phyloP scores from a whole-genome alignment of 345 rosid genomes.

The Corchorus capsularis region DNA sequence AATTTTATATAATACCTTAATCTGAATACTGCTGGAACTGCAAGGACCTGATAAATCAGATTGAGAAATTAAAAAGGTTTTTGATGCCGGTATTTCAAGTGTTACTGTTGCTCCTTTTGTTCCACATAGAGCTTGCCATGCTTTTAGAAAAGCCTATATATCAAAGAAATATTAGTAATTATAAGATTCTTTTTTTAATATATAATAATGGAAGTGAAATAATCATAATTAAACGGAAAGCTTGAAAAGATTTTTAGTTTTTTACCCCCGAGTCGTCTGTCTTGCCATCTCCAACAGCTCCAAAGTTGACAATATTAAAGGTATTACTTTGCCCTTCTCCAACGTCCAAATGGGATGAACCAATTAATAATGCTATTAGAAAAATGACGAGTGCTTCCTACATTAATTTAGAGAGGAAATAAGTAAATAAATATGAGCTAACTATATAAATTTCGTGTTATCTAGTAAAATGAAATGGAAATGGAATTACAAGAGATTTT shows the following conservation, averaged over 20 bases:
- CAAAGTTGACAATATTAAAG: constrained; percentile 25
- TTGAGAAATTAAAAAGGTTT: constrained; percentile 28
- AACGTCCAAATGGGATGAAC: background rate
- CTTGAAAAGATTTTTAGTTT: background rate
- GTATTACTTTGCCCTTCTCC: background rate
- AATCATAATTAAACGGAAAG: too few relatives aligned
- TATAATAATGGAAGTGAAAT: too few relatives aligned
- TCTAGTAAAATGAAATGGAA: too few relatives aligned
- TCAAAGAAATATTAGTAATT: background rate
- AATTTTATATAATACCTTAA: constrained; percentile 19
- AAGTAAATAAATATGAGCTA: too few relatives aligned
- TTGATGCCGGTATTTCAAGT: constrained; percentile 21
- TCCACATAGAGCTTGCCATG: constrained; percentile 34
- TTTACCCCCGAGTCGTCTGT: constrained; percentile 32
- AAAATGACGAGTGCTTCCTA: background rate
- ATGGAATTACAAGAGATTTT: too few relatives aligned
- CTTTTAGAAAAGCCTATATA: constrained; percentile 36
- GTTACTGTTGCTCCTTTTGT: constrained; percentile 9
- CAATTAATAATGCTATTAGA: background rate
- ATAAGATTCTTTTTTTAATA: background rate
- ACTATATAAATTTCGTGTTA: too few relatives aligned
- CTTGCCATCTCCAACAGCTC: constrained; percentile 31
- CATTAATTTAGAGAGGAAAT: background rate
- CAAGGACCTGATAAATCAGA: constrained; percentile 36
- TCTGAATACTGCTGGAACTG: background rate